phyloP scores from a whole-genome alignment of 805 yeast genomes.

The Wickerhamiella brachini region DNA sequence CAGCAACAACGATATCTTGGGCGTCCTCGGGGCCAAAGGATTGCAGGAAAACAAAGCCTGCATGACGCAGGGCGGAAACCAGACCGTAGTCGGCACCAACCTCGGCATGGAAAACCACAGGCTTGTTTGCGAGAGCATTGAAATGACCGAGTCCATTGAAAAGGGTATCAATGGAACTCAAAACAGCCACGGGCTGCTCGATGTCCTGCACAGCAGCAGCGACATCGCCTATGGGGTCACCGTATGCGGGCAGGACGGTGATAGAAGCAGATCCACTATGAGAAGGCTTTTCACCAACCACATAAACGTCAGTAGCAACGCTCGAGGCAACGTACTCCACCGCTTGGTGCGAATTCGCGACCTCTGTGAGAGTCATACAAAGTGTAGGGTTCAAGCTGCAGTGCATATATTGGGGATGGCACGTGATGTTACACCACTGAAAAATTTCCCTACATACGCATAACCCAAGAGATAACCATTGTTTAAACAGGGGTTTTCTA shows the following conservation, averaged over 20 bases:
- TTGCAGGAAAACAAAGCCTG: conserved; percentile 48
- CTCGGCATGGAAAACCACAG: conserved; percentile 16
- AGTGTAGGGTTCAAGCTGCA: neutral
- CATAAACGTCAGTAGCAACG: neutral
- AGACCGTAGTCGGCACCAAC: conserved; percentile 45
- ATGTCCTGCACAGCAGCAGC: conserved; percentile 4
- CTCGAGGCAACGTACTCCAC: neutral
- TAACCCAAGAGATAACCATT: neutral
- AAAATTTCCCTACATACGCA: neutral
- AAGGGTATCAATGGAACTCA: conserved; percentile 10
- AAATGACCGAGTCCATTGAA: conserved; percentile 16
- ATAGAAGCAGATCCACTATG: neutral
- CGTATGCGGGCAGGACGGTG: neutral
- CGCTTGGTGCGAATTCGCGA: neutral
- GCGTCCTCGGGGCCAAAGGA: conserved; percentile 50
- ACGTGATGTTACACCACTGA: neutral
- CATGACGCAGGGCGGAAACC: conserved; percentile 60
- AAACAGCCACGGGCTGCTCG: conserved; percentile 7
- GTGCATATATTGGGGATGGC: neutral
- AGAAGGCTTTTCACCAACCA: neutral
- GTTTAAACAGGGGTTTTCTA: neutral
- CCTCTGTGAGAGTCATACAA: neutral
- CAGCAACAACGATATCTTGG: conserved; percentile 38
- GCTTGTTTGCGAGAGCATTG: conserved; percentile 5
- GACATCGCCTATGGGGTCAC: conserved; percentile 7